phyloP scores from a whole-genome alignment of 495 filamentous ascomycete species.

The Clohesyomyces aquaticus region DNA sequence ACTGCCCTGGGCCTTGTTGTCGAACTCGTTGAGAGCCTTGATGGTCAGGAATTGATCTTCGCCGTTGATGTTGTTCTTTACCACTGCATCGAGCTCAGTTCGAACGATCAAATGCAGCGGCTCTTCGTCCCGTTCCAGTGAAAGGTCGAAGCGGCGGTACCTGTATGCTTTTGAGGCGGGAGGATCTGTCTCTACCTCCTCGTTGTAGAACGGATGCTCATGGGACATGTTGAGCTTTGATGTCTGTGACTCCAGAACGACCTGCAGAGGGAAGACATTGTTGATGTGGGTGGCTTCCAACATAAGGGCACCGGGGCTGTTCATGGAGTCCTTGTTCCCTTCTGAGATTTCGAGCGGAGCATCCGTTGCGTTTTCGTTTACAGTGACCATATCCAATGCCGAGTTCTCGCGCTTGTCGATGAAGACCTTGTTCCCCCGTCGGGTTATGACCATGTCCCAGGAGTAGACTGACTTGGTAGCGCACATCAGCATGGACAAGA shows the following conservation, averaged over 20 bases:
- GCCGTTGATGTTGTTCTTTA: constrained; percentile 87
- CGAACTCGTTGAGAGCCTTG: constrained; percentile 98
- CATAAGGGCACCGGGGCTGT: constrained; percentile 85
- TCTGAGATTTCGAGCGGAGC: constrained; percentile 89
- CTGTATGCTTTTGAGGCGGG: constrained; percentile 96
- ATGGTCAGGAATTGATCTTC: constrained; percentile 89
- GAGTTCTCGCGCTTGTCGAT: constrained; percentile 96
- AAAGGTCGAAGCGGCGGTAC: constrained; percentile 95
- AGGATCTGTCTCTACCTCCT: constrained; percentile 86
- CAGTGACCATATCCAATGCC: constrained; percentile 92
- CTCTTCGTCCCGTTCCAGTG: constrained; percentile 85
- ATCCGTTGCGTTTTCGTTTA: constrained; percentile 98
- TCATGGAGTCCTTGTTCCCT: constrained; percentile 91
- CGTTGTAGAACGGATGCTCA: constrained; percentile 97
- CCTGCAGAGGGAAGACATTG: constrained; percentile 97
- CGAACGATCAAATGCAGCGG: constrained; percentile 90
- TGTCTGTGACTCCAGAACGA: constrained; percentile 76
- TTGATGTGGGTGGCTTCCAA: constrained; percentile 99
- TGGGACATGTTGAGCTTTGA: constrained; percentile 79
- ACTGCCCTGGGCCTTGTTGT: constrained; percentile 92
- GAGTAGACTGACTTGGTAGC: constrained; percentile 92
- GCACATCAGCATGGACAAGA: constrained; percentile 99
- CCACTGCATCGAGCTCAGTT: constrained; percentile 92
- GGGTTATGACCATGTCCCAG: constrained; percentile 93
- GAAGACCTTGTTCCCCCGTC: constrained; percentile 93